Conservation (phyloP, 352 stramenopile species). For the Phytopythium chamaehyphon region DNA sequence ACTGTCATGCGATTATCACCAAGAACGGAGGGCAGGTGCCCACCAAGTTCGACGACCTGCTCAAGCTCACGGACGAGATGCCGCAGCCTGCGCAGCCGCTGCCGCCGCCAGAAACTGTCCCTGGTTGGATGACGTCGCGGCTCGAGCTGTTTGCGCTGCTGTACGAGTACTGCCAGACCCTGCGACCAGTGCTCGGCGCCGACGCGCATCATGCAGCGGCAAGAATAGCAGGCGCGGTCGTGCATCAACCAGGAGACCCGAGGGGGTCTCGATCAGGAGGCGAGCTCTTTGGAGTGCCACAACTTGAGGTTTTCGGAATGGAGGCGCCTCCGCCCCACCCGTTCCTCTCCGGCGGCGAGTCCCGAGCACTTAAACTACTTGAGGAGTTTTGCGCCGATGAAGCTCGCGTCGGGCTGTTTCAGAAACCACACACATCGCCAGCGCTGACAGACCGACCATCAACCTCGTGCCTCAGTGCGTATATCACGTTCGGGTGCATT, state of each 20-base stretch:
- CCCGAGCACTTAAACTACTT: constrained; percentile 37
- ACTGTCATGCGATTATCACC: constrained; percentile 47
- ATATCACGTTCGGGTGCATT: constrained; percentile 90
- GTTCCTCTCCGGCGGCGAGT: constrained; percentile 58
- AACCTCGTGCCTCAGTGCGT: constrained; percentile 93
- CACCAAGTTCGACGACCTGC: constrained; percentile 48
- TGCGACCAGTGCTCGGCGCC: neutral
- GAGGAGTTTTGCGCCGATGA: constrained; percentile 56
- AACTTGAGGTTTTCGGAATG: constrained; percentile 38
- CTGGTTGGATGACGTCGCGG: constrained; percentile 12
- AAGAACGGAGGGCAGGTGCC: constrained; percentile 37
- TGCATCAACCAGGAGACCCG: neutral
- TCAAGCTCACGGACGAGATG: constrained; percentile 52
- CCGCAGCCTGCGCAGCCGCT: constrained; percentile 46
- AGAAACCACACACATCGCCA: constrained; percentile 95
- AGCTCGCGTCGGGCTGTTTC: constrained; percentile 87
- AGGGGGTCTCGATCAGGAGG: neutral
- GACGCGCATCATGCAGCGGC: neutral
- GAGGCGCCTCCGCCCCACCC: constrained; percentile 24
- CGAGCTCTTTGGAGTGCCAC: constrained; percentile 32
- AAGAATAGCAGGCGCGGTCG: neutral
- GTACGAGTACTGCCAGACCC: constrained; percentile 18
- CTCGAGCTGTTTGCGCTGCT: constrained; percentile 25
- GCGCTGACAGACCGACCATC: constrained; percentile 76
- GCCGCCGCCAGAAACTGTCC: constrained; percentile 20